phyloP scores from a whole-genome alignment of 192 early-diverging fungal species.

The Coemansia sp. region DNA sequence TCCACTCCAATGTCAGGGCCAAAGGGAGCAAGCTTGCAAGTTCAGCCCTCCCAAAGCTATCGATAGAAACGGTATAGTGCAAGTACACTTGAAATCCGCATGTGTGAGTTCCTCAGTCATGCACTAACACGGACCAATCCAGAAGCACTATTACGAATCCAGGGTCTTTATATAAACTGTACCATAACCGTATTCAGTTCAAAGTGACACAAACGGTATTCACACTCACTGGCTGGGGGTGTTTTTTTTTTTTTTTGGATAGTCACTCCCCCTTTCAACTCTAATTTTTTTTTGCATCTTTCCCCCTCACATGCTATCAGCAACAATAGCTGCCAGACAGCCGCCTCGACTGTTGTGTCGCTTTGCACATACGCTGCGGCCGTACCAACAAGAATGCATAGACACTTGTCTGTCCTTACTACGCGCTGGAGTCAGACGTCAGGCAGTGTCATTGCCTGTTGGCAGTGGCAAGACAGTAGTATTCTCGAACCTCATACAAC shows the following conservation, averaged over 20 bases:
- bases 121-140: background rate
- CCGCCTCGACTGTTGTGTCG: background rate
- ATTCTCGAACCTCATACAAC: constrained; percentile 79
- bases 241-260: background rate
- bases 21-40: background rate
- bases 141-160: constrained; percentile 1
- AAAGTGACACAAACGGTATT: background rate
- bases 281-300: no score
- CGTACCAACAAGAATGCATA: constrained; percentile 91
- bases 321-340: background rate
- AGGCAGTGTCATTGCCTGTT: constrained; percentile 80
- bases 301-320: background rate
- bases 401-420: constrained; percentile 61
- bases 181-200: background rate
- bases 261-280: background rate
- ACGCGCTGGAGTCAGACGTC: constrained; percentile 63
- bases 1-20: background rate
- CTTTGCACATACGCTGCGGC: constrained; percentile 57
- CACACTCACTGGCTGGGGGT: no score
- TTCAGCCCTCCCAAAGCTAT: background rate
- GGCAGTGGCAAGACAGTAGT: constrained; percentile 93
- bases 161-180: background rate
- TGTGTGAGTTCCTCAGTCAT: background rate
- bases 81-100: background rate
- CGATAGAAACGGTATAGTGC: background rate